Evolutionary conservation across 2,329 filamentous ascomycete species (phyloP).

Genomic region (Beauveria sp.): DNA sequence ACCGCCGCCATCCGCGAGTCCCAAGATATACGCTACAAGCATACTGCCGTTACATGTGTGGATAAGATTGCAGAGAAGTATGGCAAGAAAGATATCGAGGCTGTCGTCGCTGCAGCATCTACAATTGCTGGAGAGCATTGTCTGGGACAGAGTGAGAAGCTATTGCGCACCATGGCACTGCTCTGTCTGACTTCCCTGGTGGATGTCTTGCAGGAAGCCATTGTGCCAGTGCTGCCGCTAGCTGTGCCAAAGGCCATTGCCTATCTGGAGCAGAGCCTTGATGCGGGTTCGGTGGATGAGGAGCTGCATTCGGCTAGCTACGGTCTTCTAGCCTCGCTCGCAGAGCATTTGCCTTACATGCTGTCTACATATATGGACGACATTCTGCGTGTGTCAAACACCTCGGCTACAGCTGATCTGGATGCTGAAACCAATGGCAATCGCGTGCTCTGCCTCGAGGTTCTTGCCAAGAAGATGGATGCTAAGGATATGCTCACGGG

Average conservation of each 20-base stretch:
- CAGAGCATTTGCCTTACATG: constrained; percentile 85
- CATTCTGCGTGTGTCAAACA: constrained; percentile 64
- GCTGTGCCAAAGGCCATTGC: constrained; percentile 65
- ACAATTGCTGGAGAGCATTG: constrained; percentile 71
- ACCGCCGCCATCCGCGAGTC: constrained; percentile 69
- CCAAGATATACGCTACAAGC: constrained; percentile 66
- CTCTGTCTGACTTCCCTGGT: constrained; percentile 84
- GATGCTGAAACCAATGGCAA: constrained; percentile 56
- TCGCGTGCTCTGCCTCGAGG: constrained; percentile 60
- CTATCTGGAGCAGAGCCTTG: constrained; percentile 59
- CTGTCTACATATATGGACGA: constrained; percentile 68
- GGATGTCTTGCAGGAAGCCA: constrained; percentile 77
- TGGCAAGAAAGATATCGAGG: constrained; percentile 79
- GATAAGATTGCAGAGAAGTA: constrained; percentile 93
- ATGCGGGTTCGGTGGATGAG: constrained; percentile 44
- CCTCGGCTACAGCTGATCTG: constrained; percentile 57
- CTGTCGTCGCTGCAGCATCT: constrained; percentile 65
- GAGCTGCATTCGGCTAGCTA: constrained; percentile 77
- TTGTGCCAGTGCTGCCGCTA: constrained; percentile 73
- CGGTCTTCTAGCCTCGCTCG: constrained; percentile 68
- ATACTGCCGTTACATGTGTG: constrained; percentile 80
- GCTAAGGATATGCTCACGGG: constrained; percentile 68
- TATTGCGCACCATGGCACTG: constrained; percentile 74
- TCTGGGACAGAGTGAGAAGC: constrained; percentile 64
- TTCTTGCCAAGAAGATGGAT: constrained; percentile 71